Evolutionary conservation across 345 rosid species (phyloP).

Genomic region (Gossypium thurberi): DNA sequence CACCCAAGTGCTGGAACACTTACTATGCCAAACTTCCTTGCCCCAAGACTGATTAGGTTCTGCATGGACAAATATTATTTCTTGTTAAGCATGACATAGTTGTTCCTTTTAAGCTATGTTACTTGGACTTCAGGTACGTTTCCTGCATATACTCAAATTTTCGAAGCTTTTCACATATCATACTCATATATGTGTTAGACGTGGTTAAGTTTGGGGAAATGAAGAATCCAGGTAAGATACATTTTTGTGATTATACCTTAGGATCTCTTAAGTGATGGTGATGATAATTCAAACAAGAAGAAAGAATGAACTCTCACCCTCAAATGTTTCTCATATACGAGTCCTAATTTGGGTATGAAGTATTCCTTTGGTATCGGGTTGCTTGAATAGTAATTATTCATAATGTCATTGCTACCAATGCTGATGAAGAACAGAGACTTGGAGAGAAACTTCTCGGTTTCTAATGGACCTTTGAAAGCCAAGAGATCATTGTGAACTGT

Average conservation of each 20-base stretch:
- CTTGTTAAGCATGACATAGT: not conserved
- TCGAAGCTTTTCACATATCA: too few relatives aligned
- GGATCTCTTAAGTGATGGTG: not conserved
- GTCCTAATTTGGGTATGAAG: constrained; percentile 28
- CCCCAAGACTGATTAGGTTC: constrained; percentile 38
- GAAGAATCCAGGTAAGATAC: not conserved
- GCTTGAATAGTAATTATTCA: constrained; percentile 24
- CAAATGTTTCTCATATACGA: constrained; percentile 27
- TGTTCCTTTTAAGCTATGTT: not conserved
- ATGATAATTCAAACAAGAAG: not conserved
- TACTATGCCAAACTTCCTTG: constrained; percentile 43
- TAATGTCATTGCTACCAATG: constrained; percentile 43
- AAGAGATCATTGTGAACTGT: constrained; percentile 14
- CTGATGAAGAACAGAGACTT: constrained; percentile 49
- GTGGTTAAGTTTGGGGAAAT: not conserved
- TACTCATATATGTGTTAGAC: not conserved
- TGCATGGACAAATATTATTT: constrained; percentile 11
- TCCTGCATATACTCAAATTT: too few relatives aligned
- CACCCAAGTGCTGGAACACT: constrained; percentile 52
- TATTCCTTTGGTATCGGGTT: constrained; percentile 18
- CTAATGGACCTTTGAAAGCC: constrained; percentile 19
- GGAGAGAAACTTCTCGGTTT: constrained; percentile 20
- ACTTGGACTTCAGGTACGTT: too few relatives aligned
- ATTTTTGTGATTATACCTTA: not conserved
- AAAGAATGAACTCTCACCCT: constrained; percentile 21